These are phyloP conservation scores for Yamadazyma buinensis DNA, from an alignment of 1,139 yeast genomes.

Conservation along the genomic window DNA sequence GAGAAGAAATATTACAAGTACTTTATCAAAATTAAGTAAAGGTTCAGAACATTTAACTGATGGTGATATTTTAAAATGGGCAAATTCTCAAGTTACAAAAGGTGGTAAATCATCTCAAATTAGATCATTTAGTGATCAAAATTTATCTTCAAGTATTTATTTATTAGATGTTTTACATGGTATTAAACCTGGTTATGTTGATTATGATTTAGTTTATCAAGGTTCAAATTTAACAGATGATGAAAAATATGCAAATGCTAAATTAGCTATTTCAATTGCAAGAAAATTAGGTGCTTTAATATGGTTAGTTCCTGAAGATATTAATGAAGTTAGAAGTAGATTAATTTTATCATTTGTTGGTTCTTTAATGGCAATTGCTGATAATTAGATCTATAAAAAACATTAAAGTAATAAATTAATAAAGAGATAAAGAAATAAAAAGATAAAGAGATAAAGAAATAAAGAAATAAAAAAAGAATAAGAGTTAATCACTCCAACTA, in stretches of 20 bases:
- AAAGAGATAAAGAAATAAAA: no score
- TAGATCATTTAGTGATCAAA: constrained; percentile 82
- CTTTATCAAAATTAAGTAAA: constrained; percentile 67
- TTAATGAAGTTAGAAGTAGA: constrained; percentile 91
- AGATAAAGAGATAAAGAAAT: no score
- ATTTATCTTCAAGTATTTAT: constrained; percentile 74
- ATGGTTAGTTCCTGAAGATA: constrained; percentile 99
- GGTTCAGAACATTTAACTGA: constrained; percentile 66
- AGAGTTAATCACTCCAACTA: no score
- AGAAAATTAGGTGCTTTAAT: constrained; percentile 97
- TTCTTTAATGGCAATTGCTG: constrained; percentile 67
- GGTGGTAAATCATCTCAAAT: constrained; percentile 72
- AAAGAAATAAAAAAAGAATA: no score
- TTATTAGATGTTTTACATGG: constrained; percentile 89
- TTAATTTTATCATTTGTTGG: constrained; percentile 93
- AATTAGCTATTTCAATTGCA: constrained; percentile 95
- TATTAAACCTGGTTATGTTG: constrained; percentile 95
- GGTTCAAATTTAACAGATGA: constrained; percentile 66
- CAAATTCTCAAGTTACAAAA: constrained; percentile 75
- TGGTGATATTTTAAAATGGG: constrained; percentile 89
- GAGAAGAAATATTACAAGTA: constrained; percentile 90
- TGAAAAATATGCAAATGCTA: constrained; percentile 89
- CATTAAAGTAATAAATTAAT: no score
- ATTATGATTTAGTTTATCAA: constrained; percentile 81
- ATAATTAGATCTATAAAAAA: no score